Evolutionary conservation across 106 monocot genomes (phyloP).

Genomic region (Narthecium ossifragum): DNA sequence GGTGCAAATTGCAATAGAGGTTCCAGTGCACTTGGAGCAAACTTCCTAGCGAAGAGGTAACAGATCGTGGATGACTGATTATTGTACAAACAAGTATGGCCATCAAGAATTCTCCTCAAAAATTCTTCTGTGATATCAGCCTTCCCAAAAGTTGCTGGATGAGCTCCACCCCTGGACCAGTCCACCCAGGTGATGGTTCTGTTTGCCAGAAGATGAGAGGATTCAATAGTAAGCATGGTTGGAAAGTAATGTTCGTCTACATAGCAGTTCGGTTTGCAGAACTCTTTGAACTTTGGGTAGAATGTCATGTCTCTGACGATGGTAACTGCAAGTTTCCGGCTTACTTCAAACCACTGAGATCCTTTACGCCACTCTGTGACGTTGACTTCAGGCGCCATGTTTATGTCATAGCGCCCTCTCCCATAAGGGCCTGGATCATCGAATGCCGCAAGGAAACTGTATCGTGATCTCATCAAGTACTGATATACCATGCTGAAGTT

Average conservation of each 20-base stretch:
- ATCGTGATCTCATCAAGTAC: constrained; percentile 30
- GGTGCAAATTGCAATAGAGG: constrained; percentile 37
- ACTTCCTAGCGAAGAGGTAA: constrained; percentile 52
- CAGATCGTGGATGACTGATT: constrained; percentile 14
- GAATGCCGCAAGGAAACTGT: constrained; percentile 34
- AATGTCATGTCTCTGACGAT: constrained; percentile 43
- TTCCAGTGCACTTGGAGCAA: constrained; percentile 45
- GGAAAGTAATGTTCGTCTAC: constrained; percentile 78
- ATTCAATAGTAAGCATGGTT: constrained; percentile 48
- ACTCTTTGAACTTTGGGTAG: constrained; percentile 42
- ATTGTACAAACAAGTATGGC: constrained; percentile 33
- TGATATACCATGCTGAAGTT: constrained; percentile 47
- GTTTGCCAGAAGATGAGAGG: constrained; percentile 29
- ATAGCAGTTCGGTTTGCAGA: constrained; percentile 48
- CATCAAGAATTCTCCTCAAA: constrained; percentile 22
- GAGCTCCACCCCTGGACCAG: constrained; percentile 59
- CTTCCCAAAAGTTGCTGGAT: constrained; percentile 51
- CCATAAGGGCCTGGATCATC: constrained; percentile 47
- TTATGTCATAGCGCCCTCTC: constrained; percentile 40
- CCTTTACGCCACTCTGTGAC: constrained; percentile 58
- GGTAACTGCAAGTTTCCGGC: constrained; percentile 27
- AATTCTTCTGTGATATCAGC: constrained; percentile 33
- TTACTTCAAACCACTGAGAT: constrained; percentile 65
- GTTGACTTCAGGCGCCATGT: constrained; percentile 50
- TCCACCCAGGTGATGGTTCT: constrained; percentile 41